Evolutionary conservation across 2,329 filamentous ascomycete species (phyloP).

Genomic region (Drechslera avenae): DNA sequence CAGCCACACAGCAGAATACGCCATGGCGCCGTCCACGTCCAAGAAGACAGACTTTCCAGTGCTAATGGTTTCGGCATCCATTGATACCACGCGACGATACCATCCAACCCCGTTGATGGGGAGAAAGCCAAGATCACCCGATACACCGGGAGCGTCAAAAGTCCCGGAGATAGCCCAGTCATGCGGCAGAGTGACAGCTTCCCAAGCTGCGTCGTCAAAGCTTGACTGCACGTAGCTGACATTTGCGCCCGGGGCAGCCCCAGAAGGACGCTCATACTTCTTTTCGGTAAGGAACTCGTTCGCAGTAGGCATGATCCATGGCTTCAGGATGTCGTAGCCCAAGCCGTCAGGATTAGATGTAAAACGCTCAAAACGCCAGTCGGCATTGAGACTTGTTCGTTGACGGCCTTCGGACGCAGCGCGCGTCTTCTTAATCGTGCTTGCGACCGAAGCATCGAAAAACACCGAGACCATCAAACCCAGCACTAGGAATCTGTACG

Average conservation of each 20-base stretch:
- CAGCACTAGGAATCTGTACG: slow-evolving; percentile 12
- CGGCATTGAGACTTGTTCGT: slow-evolving; percentile 44
- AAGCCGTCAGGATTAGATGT: slow-evolving; percentile 47
- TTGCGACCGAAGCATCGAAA: slow-evolving; percentile 11
- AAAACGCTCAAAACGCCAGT: slow-evolving; percentile 50
- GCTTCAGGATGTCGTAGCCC: slow-evolving; percentile 47
- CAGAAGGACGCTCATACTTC: slow-evolving; percentile 41
- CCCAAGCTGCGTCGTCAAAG: slow-evolving; percentile 53
- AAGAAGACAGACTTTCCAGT: slow-evolving; percentile 51
- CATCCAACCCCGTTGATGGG: slow-evolving; percentile 61
- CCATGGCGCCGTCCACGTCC: slow-evolving; percentile 60
- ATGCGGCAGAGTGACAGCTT: slow-evolving; percentile 53
- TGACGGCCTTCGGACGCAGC: slow-evolving; percentile 21
- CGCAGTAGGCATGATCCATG: slow-evolving; percentile 51
- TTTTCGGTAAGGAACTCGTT: slow-evolving; percentile 50
- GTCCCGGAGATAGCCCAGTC: slow-evolving; percentile 58
- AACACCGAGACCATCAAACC: slow-evolving; percentile 16
- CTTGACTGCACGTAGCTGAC: slow-evolving; percentile 40
- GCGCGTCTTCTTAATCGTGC: slow-evolving; percentile 7
- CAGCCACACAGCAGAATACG: slow-evolving; percentile 59
- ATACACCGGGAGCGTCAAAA: slow-evolving; percentile 47
- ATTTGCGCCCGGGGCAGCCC: slow-evolving; percentile 34
- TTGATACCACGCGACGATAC: slow-evolving; percentile 54
- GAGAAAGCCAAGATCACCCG: slow-evolving; percentile 51
- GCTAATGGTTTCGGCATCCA: slow-evolving; percentile 34